Evolutionary conservation across 2,329 filamentous ascomycete genomes (phyloP).

Genomic region (Aspergillus uvarum): DNA sequence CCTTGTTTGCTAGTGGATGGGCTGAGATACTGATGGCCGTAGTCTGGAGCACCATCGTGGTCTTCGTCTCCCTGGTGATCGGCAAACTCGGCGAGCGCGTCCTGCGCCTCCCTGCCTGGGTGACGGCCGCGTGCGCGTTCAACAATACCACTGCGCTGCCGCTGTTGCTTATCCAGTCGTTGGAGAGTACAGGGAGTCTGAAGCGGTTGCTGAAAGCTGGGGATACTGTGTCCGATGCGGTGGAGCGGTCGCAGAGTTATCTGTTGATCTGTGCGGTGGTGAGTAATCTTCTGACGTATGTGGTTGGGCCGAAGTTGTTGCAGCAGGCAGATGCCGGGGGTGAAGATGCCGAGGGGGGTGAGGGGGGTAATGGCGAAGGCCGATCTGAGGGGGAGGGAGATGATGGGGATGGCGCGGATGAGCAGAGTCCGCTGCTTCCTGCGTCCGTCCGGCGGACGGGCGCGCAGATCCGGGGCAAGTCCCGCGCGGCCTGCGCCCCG

Average conservation of each 20-base stretch:
- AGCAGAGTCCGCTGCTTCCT: conserved; percentile 55
- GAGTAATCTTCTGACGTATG: conserved; percentile 63
- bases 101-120: conserved; percentile 54
- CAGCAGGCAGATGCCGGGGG: conserved; percentile 38
- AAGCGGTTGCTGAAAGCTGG: conserved; percentile 47
- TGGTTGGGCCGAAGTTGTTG: conserved; percentile 60
- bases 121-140: conserved; percentile 55
- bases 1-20: too few species aligned
- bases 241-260: conserved; percentile 63
- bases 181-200: conserved; percentile 59
- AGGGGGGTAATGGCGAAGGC: too few species aligned
- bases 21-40: background rate
- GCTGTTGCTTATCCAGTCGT: conserved; percentile 52
- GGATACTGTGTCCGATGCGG: conserved; percentile 47
- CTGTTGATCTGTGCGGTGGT: conserved; percentile 67
- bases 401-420: conserved; percentile 29
- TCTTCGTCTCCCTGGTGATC: conserved; percentile 49
- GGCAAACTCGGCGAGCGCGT: conserved; percentile 46
- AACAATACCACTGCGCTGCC: conserved; percentile 59
- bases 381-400: too few species aligned
- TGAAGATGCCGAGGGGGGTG: conserved; percentile 25
- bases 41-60: conserved; percentile 55
- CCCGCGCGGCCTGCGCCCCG: conserved; percentile 13
- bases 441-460: conserved; percentile 1
- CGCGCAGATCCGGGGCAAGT: conserved; percentile 21